Evolutionary conservation across 352 stramenopile species (phyloP), one percentile per base, ranked within the genome.

Genomic region (Plasmopara muralis): DNA sequence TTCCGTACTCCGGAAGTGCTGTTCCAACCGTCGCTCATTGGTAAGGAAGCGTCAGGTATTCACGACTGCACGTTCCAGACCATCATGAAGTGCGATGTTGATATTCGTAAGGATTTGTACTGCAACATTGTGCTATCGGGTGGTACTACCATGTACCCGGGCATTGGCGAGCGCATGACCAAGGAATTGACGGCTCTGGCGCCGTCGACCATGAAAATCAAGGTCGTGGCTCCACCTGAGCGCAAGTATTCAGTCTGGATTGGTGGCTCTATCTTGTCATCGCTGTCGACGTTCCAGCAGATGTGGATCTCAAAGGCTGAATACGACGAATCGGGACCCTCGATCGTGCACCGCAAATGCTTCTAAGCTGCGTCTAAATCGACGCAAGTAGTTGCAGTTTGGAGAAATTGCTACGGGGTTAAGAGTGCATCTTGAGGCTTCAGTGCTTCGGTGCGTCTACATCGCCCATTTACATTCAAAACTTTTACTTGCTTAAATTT

Each of bases 241-340:
- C 80, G 88, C 47, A 94, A 98, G 77, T 98, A 98, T 79, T 97
- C 88, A 33, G 92, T 97, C 15, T 98, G 94, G 95, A 98, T 98
- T 70, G 94, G 95, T 76, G 96, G 96, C 56, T 97, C 88, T 50
- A 98, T 99, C 61, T 68, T 98, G 37, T 79, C 95, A 15, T 98
- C 90, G 63, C 77, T 98, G 14, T 96, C 92, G 44, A 98, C 95
- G 43, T 99, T 99, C 92, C 90, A 98, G 70, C 86, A 96, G 58
- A 98, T 98, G 92, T 98, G 95, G 93, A 98, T 98, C 71, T 94
- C 85, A 20, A 98, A 98, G 83, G 75, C 87, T 39, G 95, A 98
- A 66, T 99, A 98, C 74, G 95, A 99, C 50, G 95, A 99, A 44
- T 93, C 83, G 55, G 96, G 95, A 25, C 91, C 95, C 16, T 96